phyloP scores from a whole-genome alignment of 2,329 filamentous ascomycete species.

The Fusarium napiforme region DNA sequence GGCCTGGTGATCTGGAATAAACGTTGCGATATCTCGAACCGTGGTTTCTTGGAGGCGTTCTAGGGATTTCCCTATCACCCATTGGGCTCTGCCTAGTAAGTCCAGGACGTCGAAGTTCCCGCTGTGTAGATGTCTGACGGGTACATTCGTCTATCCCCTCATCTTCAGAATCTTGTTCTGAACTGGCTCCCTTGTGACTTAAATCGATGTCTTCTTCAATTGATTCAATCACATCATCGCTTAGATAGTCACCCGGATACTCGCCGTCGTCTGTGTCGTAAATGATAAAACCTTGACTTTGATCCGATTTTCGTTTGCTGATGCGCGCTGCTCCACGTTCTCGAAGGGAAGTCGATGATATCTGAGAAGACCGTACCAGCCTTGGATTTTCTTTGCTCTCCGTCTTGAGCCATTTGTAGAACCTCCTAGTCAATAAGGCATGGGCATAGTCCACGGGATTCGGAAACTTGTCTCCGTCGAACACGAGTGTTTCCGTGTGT shows the following conservation, averaged over 20 bases:
- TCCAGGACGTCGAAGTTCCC: neutral
- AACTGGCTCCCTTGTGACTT: neutral
- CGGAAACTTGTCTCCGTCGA: neutral
- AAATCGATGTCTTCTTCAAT: neutral
- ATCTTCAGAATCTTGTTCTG: neutral
- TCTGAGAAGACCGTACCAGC: neutral
- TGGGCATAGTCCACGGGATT: neutral
- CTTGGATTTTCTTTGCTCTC: neutral
- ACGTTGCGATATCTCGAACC: neutral
- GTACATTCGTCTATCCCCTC: neutral
- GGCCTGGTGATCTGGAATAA: no score
- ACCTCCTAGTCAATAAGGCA: neutral
- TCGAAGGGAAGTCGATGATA: neutral
- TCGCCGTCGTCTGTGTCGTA: neutral
- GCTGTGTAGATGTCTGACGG: neutral
- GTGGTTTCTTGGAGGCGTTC: conserved; percentile 7
- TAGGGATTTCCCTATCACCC: neutral
- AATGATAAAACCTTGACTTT: neutral
- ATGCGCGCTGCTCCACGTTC: neutral
- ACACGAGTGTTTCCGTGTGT: neutral
- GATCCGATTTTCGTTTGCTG: neutral
- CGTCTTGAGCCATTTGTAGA: neutral
- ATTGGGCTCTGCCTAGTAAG: neutral
- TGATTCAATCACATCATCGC: neutral
- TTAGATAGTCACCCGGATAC: neutral